Evolutionary conservation across 2,329 filamentous ascomycete genomes (phyloP).

Genomic region (Neopestalotiopsis clavispora): DNA sequence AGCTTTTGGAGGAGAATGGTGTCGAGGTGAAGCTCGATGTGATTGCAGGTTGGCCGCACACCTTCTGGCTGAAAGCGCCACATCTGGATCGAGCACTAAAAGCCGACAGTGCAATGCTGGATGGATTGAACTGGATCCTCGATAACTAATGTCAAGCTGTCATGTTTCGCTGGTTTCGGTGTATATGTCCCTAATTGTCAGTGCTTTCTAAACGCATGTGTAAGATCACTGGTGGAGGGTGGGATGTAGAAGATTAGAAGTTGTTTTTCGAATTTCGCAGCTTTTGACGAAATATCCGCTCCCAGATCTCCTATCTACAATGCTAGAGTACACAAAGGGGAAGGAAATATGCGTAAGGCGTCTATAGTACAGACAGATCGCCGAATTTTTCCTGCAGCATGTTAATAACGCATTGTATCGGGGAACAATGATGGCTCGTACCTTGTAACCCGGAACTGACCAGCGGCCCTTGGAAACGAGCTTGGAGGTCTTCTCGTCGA

Average conservation of each 20-base stretch:
- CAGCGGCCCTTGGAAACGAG: slow-evolving; percentile 98
- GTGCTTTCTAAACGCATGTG: background rate
- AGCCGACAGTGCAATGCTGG: slow-evolving; percentile 47
- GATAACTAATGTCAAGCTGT: background rate
- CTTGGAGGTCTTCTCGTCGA: slow-evolving; percentile 94
- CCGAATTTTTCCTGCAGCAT: slow-evolving; percentile 90
- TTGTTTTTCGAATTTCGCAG: slow-evolving; percentile 18
- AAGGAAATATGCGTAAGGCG: slow-evolving; percentile 41
- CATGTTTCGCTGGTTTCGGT: background rate
- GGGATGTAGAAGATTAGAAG: slow-evolving; percentile 6
- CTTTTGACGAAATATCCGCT: slow-evolving; percentile 15
- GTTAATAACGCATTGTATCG: slow-evolving; percentile 47
- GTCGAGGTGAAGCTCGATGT: slow-evolving; percentile 47
- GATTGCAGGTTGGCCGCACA: slow-evolving; percentile 54
- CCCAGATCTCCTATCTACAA: slow-evolving; percentile 62
- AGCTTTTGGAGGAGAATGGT: slow-evolving; percentile 43
- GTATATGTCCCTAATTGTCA: background rate
- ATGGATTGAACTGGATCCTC: slow-evolving; percentile 47
- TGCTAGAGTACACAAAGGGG: slow-evolving; percentile 71
- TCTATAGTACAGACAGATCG: slow-evolving; percentile 93
- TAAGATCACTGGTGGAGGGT: background rate
- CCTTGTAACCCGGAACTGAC: slow-evolving; percentile 99
- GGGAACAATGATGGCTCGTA: slow-evolving; percentile 49
- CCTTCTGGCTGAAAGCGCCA: slow-evolving; percentile 55
- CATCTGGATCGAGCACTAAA: slow-evolving; percentile 43